Base-by-base conservation (phyloP, 2,329 filamentous ascomycete genomes). In the Pezicula rhizophila region DNA sequence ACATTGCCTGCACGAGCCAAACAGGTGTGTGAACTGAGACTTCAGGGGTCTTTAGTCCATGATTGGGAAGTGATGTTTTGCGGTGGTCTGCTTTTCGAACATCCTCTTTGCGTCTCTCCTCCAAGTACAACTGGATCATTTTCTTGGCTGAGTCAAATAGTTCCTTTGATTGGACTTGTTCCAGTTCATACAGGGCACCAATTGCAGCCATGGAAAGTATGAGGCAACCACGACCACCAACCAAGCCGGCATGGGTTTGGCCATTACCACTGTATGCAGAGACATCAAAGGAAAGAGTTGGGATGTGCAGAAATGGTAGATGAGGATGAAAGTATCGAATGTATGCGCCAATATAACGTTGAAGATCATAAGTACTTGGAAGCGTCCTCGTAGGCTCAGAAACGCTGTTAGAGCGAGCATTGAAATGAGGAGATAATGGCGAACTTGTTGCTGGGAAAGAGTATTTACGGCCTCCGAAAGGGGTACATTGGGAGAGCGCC, bases 1-100 rank as follows among this genome's bases (percentile, higher is more conserved):
- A 74, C 92, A 97, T 97, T 0, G 92, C 89, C 68, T 97, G 93
- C 14, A 97, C 90, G 23, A 99, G 77, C 91, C 92, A 97, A 37
- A 96, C 76, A 0, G 92, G 92, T 2, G 91, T 92, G 57, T 89
- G 82, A 35, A 82, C 78, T 14, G 81, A 76, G 44, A 77, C 77
- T 50, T 89, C 85, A 47, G 74, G 69, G 15, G 68, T 64, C 51
- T 68, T 72, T 11, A 75, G 70, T 39, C 64, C 67, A 33, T 74
- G 68, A 52, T 79, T 76, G 46, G 69, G 65, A 48, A 72, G 62
- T 15, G 74, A 68, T 8, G 73, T 70, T 61, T 75, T 75, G 45
- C 78, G 74, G 54, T 78, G 74, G 60, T 81, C 78, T 42, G 77
- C 77, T 63, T 79, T 80, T 58, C 79, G 75, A 54, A 95, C 84